These are phyloP conservation scores for Aulographum hederae DNA, from an alignment of 2,329 filamentous ascomycete genomes.

Conservation along the genomic window DNA sequence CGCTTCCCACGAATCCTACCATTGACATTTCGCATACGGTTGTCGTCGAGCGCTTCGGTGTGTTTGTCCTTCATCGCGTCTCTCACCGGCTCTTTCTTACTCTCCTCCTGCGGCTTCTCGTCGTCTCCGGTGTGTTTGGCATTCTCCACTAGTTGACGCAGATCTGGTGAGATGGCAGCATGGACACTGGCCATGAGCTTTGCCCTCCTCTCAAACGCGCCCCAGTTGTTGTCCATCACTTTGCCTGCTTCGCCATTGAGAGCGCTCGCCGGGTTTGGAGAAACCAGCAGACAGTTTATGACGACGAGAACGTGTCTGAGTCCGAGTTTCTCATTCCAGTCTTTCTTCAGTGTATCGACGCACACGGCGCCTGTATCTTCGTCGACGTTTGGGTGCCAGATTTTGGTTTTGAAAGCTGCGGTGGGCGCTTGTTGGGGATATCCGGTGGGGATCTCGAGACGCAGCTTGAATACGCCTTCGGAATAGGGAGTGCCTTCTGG, in stretches of 20 bases:
- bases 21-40: neutral
- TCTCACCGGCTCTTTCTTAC: neutral
- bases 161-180: conserved; percentile 29
- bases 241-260: conserved; percentile 42
- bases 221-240: conserved; percentile 39
- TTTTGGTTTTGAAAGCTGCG: conserved; percentile 39
- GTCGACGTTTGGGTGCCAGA: conserved; percentile 49
- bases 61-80: neutral
- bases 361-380: conserved; percentile 43
- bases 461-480: conserved; percentile 38
- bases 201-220: conserved; percentile 36
- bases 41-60: neutral
- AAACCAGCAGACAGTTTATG: conserved; percentile 43
- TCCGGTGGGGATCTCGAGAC: conserved; percentile 39
- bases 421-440: conserved; percentile 35
- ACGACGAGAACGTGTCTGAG: conserved; percentile 39
- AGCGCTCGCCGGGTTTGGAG: conserved; percentile 45
- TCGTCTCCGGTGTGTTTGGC: conserved; percentile 38
- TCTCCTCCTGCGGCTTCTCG: conserved; percentile 10
- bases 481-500: conserved; percentile 42
- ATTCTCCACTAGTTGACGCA: conserved; percentile 27
- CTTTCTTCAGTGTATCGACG: conserved; percentile 45
- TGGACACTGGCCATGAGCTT: conserved; percentile 45
- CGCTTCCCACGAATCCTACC: neutral
- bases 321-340: conserved; percentile 40